phyloP scores from a whole-genome alignment of 1,139 yeast genomes.

The Debaryomycetaceae sp. region DNA sequence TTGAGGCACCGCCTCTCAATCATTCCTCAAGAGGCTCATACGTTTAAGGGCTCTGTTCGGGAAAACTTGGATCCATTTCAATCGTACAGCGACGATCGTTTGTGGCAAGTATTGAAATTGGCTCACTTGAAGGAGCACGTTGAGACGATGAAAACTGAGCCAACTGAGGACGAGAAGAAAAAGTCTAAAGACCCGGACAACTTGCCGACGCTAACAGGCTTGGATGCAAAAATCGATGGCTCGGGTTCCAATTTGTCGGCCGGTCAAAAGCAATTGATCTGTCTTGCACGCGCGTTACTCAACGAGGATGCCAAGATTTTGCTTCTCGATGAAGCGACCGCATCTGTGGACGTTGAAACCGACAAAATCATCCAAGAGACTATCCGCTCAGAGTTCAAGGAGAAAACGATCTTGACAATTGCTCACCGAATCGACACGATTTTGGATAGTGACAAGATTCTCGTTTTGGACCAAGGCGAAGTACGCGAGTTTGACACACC shows the following conservation, averaged over 20 bases:
- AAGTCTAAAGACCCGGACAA: constrained; percentile 8
- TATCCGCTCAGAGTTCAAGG: constrained; percentile 12
- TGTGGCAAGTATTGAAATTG: constrained; percentile 19
- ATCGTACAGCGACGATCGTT: constrained; percentile 12
- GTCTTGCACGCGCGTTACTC: constrained; percentile 13
- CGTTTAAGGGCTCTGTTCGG: constrained; percentile 19
- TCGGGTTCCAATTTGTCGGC: constrained; percentile 13
- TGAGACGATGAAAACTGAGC: constrained; percentile 16
- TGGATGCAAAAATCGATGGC: constrained; percentile 11
- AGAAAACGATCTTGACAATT: constrained; percentile 15
- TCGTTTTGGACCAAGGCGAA: constrained; percentile 15
- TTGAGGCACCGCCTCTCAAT: constrained; percentile 18
- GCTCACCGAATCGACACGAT: constrained; percentile 18
- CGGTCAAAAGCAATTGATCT: constrained; percentile 14
- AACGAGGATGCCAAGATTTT: constrained; percentile 11
- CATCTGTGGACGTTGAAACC: constrained; percentile 18
- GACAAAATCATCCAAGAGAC: constrained; percentile 17
- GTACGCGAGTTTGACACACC: constrained; percentile 15
- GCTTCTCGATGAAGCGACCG: constrained; percentile 17
- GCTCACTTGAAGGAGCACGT: constrained; percentile 20
- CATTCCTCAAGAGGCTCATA: constrained; percentile 22
- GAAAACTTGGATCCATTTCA: constrained; percentile 21
- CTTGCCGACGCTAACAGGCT: constrained; percentile 6
- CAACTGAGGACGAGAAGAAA: constrained; percentile 10
- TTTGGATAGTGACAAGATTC: constrained; percentile 15